phyloP scores from a whole-genome alignment of 805 yeast genomes.

The Kodamaea leandrae region DNA sequence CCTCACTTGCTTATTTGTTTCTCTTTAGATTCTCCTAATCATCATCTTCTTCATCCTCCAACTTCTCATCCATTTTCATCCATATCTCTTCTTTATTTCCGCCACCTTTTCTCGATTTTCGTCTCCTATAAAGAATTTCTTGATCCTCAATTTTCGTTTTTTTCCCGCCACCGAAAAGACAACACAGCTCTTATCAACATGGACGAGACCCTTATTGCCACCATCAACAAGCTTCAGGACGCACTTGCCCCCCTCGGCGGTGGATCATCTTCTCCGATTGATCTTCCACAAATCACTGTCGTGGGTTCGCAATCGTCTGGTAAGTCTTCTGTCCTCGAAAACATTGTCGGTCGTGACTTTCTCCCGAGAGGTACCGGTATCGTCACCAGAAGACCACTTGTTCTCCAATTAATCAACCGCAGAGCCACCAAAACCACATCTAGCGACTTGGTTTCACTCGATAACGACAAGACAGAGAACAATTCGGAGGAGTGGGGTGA shows the following conservation, averaged over 20 bases:
- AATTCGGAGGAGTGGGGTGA: slow-evolving; percentile 95
- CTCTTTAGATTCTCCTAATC: not conserved
- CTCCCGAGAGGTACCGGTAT: slow-evolving; percentile 92
- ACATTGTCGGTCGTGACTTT: slow-evolving; percentile 88
- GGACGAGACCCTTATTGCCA: slow-evolving; percentile 78
- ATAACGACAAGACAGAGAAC: slow-evolving; percentile 56
- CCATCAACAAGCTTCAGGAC: slow-evolving; percentile 76
- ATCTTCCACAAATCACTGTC: slow-evolving; percentile 91
- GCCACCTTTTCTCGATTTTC: slow-evolving; percentile 1
- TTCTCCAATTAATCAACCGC: slow-evolving; percentile 74
- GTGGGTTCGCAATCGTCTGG: slow-evolving; percentile 92
- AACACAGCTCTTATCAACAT: slow-evolving; percentile 28
- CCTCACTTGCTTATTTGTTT: not conserved
- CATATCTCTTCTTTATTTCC: not conserved
- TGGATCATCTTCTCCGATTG: slow-evolving; percentile 75
- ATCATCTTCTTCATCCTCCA: not conserved
- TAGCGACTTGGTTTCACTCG: slow-evolving; percentile 42
- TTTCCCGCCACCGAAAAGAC: slow-evolving; percentile 7
- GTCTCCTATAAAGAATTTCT: not conserved
- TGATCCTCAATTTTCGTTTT: not conserved
- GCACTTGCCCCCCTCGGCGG: slow-evolving; percentile 72
- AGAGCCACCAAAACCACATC: slow-evolving; percentile 36
- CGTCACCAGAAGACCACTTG: slow-evolving; percentile 85
- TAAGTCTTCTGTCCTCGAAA: slow-evolving; percentile 84
- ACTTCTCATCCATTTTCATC: not conserved